Evolutionary conservation across 2,329 filamentous ascomycete species (phyloP).

Genomic region (Aspergillus latus): DNA sequence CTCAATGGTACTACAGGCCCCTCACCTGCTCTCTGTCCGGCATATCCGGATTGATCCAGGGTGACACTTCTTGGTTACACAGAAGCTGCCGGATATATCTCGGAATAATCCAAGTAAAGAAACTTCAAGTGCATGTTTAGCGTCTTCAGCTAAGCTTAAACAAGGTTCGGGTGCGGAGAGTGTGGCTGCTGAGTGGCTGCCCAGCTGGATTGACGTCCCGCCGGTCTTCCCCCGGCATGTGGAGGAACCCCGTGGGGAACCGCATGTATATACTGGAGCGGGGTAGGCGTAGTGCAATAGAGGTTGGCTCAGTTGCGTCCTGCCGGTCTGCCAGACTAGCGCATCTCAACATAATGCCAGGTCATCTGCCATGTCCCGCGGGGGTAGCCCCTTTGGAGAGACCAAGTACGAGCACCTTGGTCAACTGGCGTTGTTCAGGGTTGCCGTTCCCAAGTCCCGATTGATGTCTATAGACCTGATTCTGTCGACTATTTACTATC

Average conservation of each 20-base stretch:
- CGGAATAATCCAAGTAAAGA: not conserved
- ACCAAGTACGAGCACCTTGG: no score
- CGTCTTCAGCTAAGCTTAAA: not conserved
- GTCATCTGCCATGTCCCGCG: no score
- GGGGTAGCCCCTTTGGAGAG: no score
- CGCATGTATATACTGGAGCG: no score
- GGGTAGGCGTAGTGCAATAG: no score
- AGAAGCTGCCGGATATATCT: not conserved
- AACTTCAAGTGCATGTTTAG: not conserved
- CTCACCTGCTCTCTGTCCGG: not conserved
- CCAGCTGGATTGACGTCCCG: not conserved
- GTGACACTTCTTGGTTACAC: not conserved
- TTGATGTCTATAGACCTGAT: no score
- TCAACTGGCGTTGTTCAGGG: no score
- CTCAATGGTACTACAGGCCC: not conserved
- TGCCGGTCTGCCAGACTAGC: no score
- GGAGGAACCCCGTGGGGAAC: not conserved
- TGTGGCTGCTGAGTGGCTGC: not conserved
- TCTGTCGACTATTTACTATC: no score
- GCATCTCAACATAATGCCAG: no score
- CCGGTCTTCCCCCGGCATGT: not conserved
- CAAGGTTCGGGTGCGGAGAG: not conserved
- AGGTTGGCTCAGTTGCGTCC: no score
- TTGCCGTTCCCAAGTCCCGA: no score
- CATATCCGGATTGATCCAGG: not conserved